Percentiles rank a stretch among this genome's conserved stretches.
Conservation (phyloP, 345 rosid species). For the Eucalyptus melliodora region DNA sequence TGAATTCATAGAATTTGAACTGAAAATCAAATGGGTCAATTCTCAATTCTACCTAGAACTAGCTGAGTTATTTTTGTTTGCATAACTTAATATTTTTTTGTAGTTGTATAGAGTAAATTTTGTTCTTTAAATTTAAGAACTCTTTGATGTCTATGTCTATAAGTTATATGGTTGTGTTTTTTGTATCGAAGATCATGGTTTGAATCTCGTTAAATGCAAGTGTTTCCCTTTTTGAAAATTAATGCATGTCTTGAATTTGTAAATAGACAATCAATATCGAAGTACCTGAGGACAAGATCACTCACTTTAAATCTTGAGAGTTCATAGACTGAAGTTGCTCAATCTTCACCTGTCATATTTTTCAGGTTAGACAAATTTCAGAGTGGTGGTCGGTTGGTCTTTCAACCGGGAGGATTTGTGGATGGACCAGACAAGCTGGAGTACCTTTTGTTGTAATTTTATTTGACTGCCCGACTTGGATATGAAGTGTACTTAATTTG, state of each 20-base stretch:
- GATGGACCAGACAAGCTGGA: background rate
- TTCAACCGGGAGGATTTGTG: background rate
- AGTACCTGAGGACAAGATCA: background rate
- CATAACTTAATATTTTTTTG: background rate
- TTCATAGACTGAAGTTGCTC: background rate
- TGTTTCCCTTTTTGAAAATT: background rate
- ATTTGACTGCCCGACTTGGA: background rate
- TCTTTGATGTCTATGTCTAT: background rate
- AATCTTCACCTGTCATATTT: background rate
- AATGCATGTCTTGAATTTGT: background rate
- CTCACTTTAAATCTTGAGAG: too few relatives aligned
- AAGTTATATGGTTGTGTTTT: background rate
- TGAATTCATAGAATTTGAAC: background rate
- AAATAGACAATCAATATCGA: background rate
- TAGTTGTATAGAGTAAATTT: background rate
- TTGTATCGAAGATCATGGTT: background rate
- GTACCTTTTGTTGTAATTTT: background rate
- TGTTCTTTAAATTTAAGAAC: background rate
- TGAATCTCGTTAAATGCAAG: background rate
- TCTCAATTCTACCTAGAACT: background rate
- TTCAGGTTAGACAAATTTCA: background rate
- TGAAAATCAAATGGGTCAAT: background rate
- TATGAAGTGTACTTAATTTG: background rate
- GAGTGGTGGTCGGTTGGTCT: background rate
- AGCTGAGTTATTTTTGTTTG: background rate